Percentiles rank a stretch among this genome's conserved stretches.
Evolutionary conservation across 257 asterid genomes (phyloP).

Genomic region (Nicotiana tabacum): DNA sequence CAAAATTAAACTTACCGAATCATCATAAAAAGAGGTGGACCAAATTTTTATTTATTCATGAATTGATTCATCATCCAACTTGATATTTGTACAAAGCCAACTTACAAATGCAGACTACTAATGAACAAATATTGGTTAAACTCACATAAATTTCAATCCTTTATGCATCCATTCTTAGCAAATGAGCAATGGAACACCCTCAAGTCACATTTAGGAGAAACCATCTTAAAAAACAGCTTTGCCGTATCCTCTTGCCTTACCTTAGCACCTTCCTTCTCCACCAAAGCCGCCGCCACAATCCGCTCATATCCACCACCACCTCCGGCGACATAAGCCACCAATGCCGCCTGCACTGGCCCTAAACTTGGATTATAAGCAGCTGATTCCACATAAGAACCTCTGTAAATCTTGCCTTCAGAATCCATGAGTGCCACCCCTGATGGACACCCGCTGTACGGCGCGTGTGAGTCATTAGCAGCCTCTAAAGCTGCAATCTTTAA

Average conservation of each 20-base stretch:
- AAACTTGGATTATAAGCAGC: conserved; percentile 90
- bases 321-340: conserved; percentile 60
- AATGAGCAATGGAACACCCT: conserved; percentile 42
- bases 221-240: conserved; percentile 48
- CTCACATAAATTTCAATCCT: conserved; percentile 14
- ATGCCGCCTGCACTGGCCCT: conserved; percentile 82
- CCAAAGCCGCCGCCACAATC: conserved; percentile 80
- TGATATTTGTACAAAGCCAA: neutral
- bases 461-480: conserved; percentile 80
- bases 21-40: no score
- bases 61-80: neutral
- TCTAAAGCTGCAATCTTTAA: conserved; percentile 47
- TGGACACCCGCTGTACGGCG: conserved; percentile 79
- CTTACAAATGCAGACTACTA: neutral
- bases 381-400: conserved; percentile 72
- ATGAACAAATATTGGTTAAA: neutral
- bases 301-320: conserved; percentile 71
- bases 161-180: conserved; percentile 19
- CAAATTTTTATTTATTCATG: neutral
- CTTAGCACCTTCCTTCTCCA: conserved; percentile 55
- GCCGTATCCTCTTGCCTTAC: conserved; percentile 70
- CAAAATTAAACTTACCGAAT: no score
- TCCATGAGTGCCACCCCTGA: conserved; percentile 90
- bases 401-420: conserved; percentile 60
- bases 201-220: conserved; percentile 63